Base-by-base conservation (phyloP, 2,329 filamentous ascomycete genomes). In the Fusarium longipes region DNA sequence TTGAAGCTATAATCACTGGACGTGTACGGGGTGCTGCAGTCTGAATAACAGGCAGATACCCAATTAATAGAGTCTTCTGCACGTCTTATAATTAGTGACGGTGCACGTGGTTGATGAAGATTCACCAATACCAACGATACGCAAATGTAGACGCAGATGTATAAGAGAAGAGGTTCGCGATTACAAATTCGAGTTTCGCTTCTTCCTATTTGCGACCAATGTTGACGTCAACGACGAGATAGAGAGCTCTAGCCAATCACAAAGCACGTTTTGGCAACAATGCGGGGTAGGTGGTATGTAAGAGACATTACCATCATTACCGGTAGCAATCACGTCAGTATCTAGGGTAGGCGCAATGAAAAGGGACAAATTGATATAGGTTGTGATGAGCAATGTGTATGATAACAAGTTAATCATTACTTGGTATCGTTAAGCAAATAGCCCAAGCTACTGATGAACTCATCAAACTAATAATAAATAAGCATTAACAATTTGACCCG, bases 181-280 rank as follows among this genome's bases (percentile, higher is more conserved):
- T 50, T 32, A 53, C 40, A 62, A 40, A 30, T 62, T 47, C 24
- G 33, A 55, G 40, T 54, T 18, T 62, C 40, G 30, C 32, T 51
- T 44, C 38, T 36, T 49, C 32, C 45, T 36, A 39, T 64, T 50
- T 59, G 45, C 45, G 56, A 44, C 32, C 43, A 30, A 50, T 45
- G 32, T 54, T 67, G 68, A 72, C 68, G 69, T 73, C 70, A 73
- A 65, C 67, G 67, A 72, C 45, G 57, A 30, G 40, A 42, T 44
- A 14, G 33, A 67, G 59, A 65, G 53, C 62, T 71, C 49, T 40
- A 38, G 10, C 73, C 73, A 65, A 75, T 75, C 73, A 72, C 52
- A 47, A 38, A 39, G 22, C 38, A 24, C 33, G 40, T 42, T 75
- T 75, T 74, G 35, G 35, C 51, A 65, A 75, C 73, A 58, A 63